Base-by-base conservation (phyloP, 2,329 filamentous ascomycete genomes). In the Fusarium napiforme region DNA sequence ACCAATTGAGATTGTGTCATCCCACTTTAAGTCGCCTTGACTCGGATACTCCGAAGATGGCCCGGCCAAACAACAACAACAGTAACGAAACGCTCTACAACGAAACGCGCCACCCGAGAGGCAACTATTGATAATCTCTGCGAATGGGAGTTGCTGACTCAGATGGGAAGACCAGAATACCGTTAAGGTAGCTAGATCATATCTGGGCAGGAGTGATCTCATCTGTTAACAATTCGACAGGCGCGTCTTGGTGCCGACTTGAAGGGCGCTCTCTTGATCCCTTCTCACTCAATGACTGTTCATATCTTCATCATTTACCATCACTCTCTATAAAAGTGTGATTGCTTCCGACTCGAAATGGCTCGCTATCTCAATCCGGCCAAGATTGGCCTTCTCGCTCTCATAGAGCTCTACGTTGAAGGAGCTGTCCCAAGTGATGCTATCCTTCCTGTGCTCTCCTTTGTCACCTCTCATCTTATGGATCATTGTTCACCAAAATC, bases 291-390 rank as follows among this genome's bases (percentile, higher is more conserved):
- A 19, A 14, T 37, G 14, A 15, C 28, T 4, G 36, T 32, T 71
- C 26, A 26, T 28, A 32, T 28, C 21, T 42, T 61, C 42, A 21
- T 50, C 42, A 8, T 40, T 15, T 40, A 32, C 18, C 21, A 23
- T 36, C 32, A 28, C 18, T 43, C 21, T 15, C 42, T 32, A 60
- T 56, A 43, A 18, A 30, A 7, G 16, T 39, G 26, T 32, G 34
- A 45, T 67, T 10, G 28, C 43, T 61, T 39, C 26, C 32, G 32
- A 18, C 23, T 32, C 53, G 69, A 19, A 59, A 97, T 96, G 92
- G 89, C 92, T 77, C 92, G 93, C 64, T 97, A 93, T 81, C 87
- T 98, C 50, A 97, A 93, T n/a, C 93, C 96, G 18, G 92, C 94
- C 75, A 97, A 96, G 80, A 89, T 98, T 75, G 92, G 93, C 78